Conservation (phyloP, 2,329 filamentous ascomycete genomes). For the Alternaria sp. region DNA sequence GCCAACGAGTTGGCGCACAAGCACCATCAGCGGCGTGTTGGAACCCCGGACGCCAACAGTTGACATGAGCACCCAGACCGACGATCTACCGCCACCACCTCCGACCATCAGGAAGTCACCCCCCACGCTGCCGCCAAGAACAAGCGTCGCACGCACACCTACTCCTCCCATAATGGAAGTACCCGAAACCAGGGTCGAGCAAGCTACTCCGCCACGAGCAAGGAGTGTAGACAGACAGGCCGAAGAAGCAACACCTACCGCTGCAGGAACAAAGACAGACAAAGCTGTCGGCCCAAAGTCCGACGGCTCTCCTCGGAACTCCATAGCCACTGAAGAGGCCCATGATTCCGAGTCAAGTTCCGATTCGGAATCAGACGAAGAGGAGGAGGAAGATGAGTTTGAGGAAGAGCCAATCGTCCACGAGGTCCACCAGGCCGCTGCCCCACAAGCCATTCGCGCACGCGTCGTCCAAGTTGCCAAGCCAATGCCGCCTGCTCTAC, state of each 20-base stretch:
- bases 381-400: constrained; percentile 53
- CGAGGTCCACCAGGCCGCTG: constrained; percentile 68
- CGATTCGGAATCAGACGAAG: constrained; percentile 47
- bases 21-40: constrained; percentile 68
- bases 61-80: constrained; percentile 37
- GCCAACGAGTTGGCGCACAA: constrained; percentile 73
- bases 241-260: constrained; percentile 11
- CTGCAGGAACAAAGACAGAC: neutral
- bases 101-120: constrained; percentile 26
- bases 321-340: constrained; percentile 44
- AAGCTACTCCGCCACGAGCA: constrained; percentile 20
- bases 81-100: constrained; percentile 28
- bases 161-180: constrained; percentile 43
- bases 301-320: constrained; percentile 8
- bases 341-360: constrained; percentile 46
- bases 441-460: constrained; percentile 74
- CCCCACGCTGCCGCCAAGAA: constrained; percentile 33
- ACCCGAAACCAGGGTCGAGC: constrained; percentile 38
- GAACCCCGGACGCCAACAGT: constrained; percentile 67
- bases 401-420: constrained; percentile 72
- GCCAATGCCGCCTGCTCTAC: constrained; percentile 76
- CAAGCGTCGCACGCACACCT: constrained; percentile 22
- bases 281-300: neutral
- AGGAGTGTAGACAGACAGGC: constrained; percentile 6
- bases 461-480: constrained; percentile 86